These are phyloP conservation scores for Aspergillus sp. DNA, from an alignment of 2,329 filamentous ascomycete species.

Conservation along the genomic window DNA sequence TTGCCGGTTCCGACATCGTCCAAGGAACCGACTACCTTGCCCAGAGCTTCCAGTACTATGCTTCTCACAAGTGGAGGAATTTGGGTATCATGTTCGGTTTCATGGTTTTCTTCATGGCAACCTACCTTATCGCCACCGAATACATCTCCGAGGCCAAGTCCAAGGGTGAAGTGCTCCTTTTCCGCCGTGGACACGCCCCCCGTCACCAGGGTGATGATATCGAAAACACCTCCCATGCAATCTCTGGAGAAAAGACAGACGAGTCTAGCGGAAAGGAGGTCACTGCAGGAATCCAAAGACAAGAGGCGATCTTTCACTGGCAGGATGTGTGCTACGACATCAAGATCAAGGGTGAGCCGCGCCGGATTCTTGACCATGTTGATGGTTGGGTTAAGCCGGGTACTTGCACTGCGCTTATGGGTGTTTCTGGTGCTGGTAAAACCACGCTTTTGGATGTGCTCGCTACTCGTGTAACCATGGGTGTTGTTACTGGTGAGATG, in stretches of 20 bases:
- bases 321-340: conserved; percentile 75
- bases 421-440: conserved; percentile 88
- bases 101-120: conserved; percentile 53
- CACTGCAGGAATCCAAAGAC: conserved; percentile 48
- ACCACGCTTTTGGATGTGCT: conserved; percentile 83
- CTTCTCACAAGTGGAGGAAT: conserved; percentile 59
- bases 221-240: conserved; percentile 18
- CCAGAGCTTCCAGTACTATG: conserved; percentile 51
- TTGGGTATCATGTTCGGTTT: conserved; percentile 63
- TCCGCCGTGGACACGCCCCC: conserved; percentile 62
- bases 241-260: conserved; percentile 28
- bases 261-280: conserved; percentile 15
- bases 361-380: conserved; percentile 75
- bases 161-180: conserved; percentile 70
- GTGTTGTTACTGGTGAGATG: conserved; percentile 82
- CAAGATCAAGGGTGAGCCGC: conserved; percentile 67
- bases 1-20: conserved; percentile 47
- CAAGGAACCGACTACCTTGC: conserved; percentile 53
- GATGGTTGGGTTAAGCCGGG: conserved; percentile 93
- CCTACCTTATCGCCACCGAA: conserved; percentile 61
- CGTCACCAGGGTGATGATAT: conserved; percentile 20
- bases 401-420: conserved; percentile 81
- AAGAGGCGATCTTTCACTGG: conserved; percentile 81
- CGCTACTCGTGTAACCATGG: conserved; percentile 79
- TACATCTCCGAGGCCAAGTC: conserved; percentile 59